Percentiles rank a stretch among this genome's conserved stretches.
Conservation (phyloP, 257 asterid genomes). For the Gentiana macrophylla region DNA sequence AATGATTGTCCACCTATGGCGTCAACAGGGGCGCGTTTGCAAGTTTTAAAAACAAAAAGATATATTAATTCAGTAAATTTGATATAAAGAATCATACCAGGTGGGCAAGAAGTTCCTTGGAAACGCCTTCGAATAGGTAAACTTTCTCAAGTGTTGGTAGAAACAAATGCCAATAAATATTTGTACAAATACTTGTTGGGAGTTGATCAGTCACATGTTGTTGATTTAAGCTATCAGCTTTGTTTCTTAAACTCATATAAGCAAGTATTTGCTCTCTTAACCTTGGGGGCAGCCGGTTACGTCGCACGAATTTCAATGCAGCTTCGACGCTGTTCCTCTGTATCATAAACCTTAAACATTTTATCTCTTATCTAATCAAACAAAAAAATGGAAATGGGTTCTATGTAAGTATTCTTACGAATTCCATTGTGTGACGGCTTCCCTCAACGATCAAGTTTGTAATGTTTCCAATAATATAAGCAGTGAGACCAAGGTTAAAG, state of each 20-base stretch:
- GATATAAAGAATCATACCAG: slow-evolving; percentile 27
- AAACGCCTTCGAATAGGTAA: slow-evolving; percentile 69
- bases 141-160: slow-evolving; percentile 63
- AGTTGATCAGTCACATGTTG: slow-evolving; percentile 81
- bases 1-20: background rate
- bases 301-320: slow-evolving; percentile 67
- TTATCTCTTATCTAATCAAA: no score
- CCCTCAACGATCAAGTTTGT: slow-evolving; percentile 89
- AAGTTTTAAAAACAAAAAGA: background rate
- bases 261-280: slow-evolving; percentile 78
- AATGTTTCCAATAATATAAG: slow-evolving; percentile 89
- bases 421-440: slow-evolving; percentile 87
- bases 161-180: slow-evolving; percentile 67
- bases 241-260: slow-evolving; percentile 77
- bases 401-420: slow-evolving; percentile 27
- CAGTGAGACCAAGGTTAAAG: slow-evolving; percentile 68
- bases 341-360: background rate
- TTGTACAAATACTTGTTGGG: slow-evolving; percentile 63
- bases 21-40: background rate
- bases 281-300: slow-evolving; percentile 67
- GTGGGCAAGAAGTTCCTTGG: slow-evolving; percentile 49
- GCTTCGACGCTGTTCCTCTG: slow-evolving; percentile 84
- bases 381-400: background rate
- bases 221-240: slow-evolving; percentile 85
- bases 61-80: background rate